Evolutionary conservation across 306 rosid genomes (phyloP).

Genomic region (Rosa chinensis): DNA sequence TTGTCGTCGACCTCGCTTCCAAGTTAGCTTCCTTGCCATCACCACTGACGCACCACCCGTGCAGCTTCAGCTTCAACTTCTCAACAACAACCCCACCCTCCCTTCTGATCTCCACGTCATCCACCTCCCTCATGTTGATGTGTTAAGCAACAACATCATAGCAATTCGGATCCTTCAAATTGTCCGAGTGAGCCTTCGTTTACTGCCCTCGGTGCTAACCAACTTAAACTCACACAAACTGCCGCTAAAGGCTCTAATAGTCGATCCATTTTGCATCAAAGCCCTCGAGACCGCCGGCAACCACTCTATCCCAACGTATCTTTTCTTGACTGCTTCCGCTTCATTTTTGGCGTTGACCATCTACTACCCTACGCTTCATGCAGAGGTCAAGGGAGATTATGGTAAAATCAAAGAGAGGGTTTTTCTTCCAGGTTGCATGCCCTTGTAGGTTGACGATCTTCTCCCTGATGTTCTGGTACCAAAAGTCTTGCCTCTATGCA

Average conservation of each 20-base stretch:
- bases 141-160: neutral
- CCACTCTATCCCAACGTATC: slow-evolving; percentile 16
- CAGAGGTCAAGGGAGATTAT: slow-evolving; percentile 27
- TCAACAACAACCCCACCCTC: slow-evolving; percentile 4
- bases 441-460: slow-evolving; percentile 19
- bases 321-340: slow-evolving; percentile 15
- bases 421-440: slow-evolving; percentile 26
- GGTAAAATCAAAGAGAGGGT: slow-evolving; percentile 20
- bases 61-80: slow-evolving; percentile 20
- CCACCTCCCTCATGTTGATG: neutral
- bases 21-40: slow-evolving; percentile 45
- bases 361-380: slow-evolving; percentile 13
- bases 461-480: neutral
- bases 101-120: slow-evolving; percentile 1
- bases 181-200: slow-evolving; percentile 2
- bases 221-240: neutral
- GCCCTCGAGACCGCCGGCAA: slow-evolving; percentile 20
- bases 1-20: slow-evolving; percentile 29
- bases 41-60: slow-evolving; percentile 33
- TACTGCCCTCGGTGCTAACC: slow-evolving; percentile 10
- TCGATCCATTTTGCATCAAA: slow-evolving; percentile 20
- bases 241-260: slow-evolving; percentile 15
- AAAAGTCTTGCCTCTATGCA: slow-evolving; percentile 1
- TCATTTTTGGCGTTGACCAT: slow-evolving; percentile 22
- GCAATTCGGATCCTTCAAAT: neutral